Evolutionary conservation across 306 rosid species (phyloP).

Genomic region (Castanospermum australe): DNA sequence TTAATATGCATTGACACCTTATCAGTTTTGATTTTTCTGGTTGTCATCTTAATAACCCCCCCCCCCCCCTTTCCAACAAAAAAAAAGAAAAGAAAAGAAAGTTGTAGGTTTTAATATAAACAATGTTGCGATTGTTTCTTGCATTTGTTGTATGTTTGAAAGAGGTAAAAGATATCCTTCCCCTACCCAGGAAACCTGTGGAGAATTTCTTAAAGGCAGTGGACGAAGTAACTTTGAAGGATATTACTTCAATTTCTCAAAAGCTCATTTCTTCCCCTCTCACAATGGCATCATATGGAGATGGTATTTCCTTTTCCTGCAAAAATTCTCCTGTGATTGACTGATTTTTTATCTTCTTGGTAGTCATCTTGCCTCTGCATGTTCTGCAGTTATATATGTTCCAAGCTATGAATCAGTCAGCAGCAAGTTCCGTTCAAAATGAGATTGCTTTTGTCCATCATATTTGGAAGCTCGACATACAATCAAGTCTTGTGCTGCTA

Average conservation of each 20-base stretch:
- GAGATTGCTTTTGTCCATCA: conserved; percentile 28
- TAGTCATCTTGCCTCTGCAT: conserved; percentile 6
- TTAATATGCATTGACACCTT: neutral
- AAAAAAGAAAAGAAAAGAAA: neutral
- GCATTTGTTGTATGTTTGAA: neutral
- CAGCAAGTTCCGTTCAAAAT: conserved; percentile 62
- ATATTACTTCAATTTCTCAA: conserved; percentile 64
- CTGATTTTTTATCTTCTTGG: neutral
- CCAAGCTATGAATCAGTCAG: conserved; percentile 82
- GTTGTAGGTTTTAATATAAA: neutral
- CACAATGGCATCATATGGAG: conserved; percentile 92
- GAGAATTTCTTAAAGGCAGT: conserved; percentile 78
- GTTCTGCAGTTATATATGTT: conserved; percentile 65
- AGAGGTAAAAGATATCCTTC: conserved; percentile 16
- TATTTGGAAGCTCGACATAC: neutral
- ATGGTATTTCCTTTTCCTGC: conserved; percentile 47
- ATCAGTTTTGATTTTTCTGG: neutral
- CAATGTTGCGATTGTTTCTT: neutral
- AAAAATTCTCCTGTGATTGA: neutral
- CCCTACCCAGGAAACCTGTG: conserved; percentile 61
- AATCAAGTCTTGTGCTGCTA: conserved; percentile 21
- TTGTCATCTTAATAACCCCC: neutral
- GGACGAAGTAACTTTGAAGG: conserved; percentile 67
- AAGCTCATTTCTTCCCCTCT: conserved; percentile 89
- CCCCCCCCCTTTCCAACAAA: neutral